Conservation (phyloP, 495 filamentous ascomycete genomes). For the Paragyromitra xinjiangensis region DNA sequence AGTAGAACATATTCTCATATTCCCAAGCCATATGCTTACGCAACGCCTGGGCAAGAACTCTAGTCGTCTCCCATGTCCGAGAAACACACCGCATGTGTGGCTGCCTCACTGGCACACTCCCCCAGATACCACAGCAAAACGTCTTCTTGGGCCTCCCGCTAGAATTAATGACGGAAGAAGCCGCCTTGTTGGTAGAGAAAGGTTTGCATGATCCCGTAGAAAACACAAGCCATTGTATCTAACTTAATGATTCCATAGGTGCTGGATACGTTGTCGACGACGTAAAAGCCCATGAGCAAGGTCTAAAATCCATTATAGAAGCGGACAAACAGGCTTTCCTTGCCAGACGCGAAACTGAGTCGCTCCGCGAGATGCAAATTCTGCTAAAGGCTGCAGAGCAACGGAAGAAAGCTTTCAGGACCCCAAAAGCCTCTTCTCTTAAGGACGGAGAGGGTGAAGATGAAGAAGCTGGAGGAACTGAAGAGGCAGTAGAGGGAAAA, state of each 20-base stretch:
- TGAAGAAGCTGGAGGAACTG: conserved; percentile 35
- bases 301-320: conserved; percentile 67
- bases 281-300: conserved; percentile 56
- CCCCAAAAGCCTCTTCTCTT: conserved; percentile 37
- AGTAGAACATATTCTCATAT: background rate
- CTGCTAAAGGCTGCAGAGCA: conserved; percentile 43
- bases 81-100: conserved; percentile 85
- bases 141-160: conserved; percentile 88
- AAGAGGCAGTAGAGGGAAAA: conserved; percentile 60
- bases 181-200: conserved; percentile 80
- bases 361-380: conserved; percentile 36
- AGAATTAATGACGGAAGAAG: conserved; percentile 91
- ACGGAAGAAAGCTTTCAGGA: conserved; percentile 45
- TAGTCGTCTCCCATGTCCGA: conserved; percentile 77
- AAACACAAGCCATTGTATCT: background rate
- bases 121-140: conserved; percentile 93
- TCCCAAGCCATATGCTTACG: conserved; percentile 18
- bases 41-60: conserved; percentile 33
- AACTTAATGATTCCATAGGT: conserved; percentile 29
- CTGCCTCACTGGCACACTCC: conserved; percentile 84
- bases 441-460: conserved; percentile 32
- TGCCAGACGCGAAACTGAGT: conserved; percentile 39
- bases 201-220: conserved; percentile 59
- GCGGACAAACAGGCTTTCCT: conserved; percentile 64
- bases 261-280: conserved; percentile 56